phyloP scores from a whole-genome alignment of 2,329 filamentous ascomycete genomes.

The Trichoderma sp. region DNA sequence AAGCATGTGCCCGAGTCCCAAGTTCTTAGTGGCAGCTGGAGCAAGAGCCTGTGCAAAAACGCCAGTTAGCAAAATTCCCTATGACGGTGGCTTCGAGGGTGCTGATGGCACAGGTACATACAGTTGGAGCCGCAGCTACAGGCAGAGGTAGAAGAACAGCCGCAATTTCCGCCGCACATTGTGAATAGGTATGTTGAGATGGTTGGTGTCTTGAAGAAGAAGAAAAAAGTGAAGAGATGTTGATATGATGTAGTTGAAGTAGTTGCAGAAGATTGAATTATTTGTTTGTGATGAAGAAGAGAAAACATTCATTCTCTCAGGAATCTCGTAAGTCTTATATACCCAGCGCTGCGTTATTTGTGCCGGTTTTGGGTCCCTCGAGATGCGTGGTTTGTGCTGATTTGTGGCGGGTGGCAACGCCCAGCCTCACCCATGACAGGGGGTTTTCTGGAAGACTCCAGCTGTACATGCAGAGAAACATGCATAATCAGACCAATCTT shows the following conservation, averaged over 20 bases:
- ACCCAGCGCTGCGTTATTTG: constrained; percentile 11
- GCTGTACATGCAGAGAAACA: not conserved
- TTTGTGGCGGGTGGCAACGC: constrained; percentile 10
- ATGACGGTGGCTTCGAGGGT: not conserved
- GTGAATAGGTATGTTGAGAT: constrained; percentile 29
- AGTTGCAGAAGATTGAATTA: not conserved
- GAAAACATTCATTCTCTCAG: not conserved
- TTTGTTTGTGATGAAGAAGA: not conserved
- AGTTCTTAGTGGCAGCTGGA: constrained; percentile 28
- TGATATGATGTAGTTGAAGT: not conserved
- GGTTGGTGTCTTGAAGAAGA: not conserved
- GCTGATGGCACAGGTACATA: constrained; percentile 26
- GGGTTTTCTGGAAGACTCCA: not conserved
- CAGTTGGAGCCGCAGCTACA: constrained; percentile 42
- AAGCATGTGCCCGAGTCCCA: not conserved
- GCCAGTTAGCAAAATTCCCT: constrained; percentile 23
- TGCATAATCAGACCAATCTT: not conserved
- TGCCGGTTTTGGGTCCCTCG: not conserved
- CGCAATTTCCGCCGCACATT: constrained; percentile 40
- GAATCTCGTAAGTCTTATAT: constrained; percentile 8
- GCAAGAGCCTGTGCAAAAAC: constrained; percentile 34
- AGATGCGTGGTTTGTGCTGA: constrained; percentile 23
- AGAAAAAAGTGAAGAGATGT: not conserved
- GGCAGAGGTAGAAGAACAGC: constrained; percentile 37
- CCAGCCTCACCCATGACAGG: not conserved